These are phyloP conservation scores for Falciphora oryzae DNA, from an alignment of 2,329 filamentous ascomycete species.

Conservation along the genomic window DNA sequence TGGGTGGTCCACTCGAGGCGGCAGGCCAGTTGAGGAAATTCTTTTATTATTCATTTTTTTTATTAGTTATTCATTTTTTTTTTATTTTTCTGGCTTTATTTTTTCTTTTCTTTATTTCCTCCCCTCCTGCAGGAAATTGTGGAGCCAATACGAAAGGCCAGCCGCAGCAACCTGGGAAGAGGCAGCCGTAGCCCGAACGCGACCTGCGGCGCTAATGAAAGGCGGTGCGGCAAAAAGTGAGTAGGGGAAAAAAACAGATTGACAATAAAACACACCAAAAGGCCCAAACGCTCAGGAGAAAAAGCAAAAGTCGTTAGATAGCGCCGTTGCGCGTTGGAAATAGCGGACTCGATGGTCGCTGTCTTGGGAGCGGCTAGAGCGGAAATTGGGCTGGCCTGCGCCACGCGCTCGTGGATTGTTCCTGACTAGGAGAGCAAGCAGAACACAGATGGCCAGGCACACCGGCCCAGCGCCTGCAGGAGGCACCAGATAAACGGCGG, in stretches of 20 bases:
- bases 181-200: background rate
- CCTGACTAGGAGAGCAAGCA: background rate
- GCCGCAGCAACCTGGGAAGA: background rate
- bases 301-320: background rate
- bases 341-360: background rate
- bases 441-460: background rate
- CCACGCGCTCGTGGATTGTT: background rate
- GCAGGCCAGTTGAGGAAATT: background rate
- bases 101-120: background rate
- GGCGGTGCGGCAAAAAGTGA: background rate
- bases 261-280: background rate
- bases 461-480: background rate
- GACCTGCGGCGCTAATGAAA: background rate
- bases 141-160: background rate
- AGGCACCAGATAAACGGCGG: background rate
- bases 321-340: background rate
- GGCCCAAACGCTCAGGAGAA: background rate
- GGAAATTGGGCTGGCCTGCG: background rate
- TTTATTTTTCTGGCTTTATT: background rate
- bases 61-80: background rate
- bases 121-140: background rate
- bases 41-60: background rate
- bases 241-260: background rate
- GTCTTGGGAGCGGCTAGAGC: background rate
- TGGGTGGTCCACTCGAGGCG: background rate